Evolutionary conservation across 768 basidiomycete genomes (phyloP).

Genomic region (Rhizopogon vulgaris): DNA sequence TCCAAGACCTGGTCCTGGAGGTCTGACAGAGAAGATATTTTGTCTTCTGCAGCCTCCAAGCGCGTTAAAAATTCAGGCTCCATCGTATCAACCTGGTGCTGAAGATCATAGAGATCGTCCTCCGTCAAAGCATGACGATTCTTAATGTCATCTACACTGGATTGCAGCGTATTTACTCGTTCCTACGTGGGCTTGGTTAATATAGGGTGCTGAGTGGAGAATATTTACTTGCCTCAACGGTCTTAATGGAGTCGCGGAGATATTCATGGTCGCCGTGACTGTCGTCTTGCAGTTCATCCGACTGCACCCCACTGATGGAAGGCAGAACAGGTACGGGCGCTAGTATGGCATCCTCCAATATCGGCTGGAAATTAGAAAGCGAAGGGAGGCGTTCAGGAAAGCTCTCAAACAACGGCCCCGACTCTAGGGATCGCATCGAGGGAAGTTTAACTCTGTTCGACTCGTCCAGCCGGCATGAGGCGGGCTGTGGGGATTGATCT

Average conservation of each 20-base stretch:
- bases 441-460: not conserved
- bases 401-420: not conserved
- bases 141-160: slow-evolving; percentile 13
- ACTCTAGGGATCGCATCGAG: not conserved
- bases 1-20: slow-evolving; percentile 19
- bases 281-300: not conserved
- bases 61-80: slow-evolving; percentile 28
- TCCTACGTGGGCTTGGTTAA: slow-evolving; percentile 12
- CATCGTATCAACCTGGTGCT: slow-evolving; percentile 33
- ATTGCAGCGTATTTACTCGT: slow-evolving; percentile 17
- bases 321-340: not conserved
- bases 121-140: slow-evolving; percentile 20
- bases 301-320: not conserved
- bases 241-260: slow-evolving; percentile 12
- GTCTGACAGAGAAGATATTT: slow-evolving; percentile 23
- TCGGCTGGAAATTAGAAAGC: not conserved
- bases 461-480: slow-evolving; percentile 1
- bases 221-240: slow-evolving; percentile 13
- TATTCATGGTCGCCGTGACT: not conserved
- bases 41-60: slow-evolving; percentile 22
- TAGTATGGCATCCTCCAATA: not conserved
- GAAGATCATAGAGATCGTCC: slow-evolving; percentile 26
- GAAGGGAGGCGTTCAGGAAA: not conserved
- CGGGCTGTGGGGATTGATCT: slow-evolving; percentile 24
- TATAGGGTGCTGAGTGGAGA: not conserved